Evolutionary conservation across 495 filamentous ascomycete species (phyloP).

Genomic region (Penicillium ucsense): DNA sequence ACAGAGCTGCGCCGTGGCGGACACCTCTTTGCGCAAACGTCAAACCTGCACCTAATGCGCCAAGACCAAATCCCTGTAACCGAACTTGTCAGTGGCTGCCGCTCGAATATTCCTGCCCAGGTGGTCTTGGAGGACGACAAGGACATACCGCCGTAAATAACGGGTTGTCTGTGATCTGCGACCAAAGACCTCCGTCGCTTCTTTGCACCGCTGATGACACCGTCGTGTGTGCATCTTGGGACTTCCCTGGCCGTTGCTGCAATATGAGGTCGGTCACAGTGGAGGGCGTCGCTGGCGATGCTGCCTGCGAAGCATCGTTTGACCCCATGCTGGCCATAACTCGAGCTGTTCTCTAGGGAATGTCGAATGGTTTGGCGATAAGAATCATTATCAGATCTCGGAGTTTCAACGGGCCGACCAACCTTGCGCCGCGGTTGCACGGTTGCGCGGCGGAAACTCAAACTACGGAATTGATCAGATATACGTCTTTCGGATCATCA

Average conservation of each 20-base stretch:
- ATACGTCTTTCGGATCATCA: too few relatives aligned
- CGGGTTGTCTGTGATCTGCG: conserved; percentile 53
- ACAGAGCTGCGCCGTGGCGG: conserved; percentile 55
- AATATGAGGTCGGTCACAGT: conserved; percentile 26
- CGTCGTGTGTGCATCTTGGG: conserved; percentile 19
- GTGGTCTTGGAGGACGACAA: background rate
- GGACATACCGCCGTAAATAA: conserved; percentile 55
- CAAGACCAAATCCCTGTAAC: conserved; percentile 68
- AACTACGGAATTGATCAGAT: background rate
- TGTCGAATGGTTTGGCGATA: conserved; percentile 11
- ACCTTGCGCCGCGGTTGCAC: conserved; percentile 2
- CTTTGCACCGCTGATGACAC: conserved; percentile 19
- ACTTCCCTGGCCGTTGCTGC: conserved; percentile 29
- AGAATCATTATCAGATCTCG: conserved; percentile 15
- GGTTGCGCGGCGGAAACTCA: background rate
- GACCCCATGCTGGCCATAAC: conserved; percentile 28
- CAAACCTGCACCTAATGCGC: conserved; percentile 68
- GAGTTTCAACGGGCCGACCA: conserved; percentile 26
- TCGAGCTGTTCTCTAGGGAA: conserved; percentile 4
- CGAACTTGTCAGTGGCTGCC: background rate
- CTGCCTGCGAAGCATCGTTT: conserved; percentile 23
- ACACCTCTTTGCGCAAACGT: conserved; percentile 65
- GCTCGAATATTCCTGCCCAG: background rate
- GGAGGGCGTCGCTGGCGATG: conserved; percentile 28
- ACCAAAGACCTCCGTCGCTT: conserved; percentile 35